These are phyloP conservation scores for Tetrapyrgos nigripes DNA, from an alignment of 1,284 basidiomycete species.

Conservation along the genomic window DNA sequence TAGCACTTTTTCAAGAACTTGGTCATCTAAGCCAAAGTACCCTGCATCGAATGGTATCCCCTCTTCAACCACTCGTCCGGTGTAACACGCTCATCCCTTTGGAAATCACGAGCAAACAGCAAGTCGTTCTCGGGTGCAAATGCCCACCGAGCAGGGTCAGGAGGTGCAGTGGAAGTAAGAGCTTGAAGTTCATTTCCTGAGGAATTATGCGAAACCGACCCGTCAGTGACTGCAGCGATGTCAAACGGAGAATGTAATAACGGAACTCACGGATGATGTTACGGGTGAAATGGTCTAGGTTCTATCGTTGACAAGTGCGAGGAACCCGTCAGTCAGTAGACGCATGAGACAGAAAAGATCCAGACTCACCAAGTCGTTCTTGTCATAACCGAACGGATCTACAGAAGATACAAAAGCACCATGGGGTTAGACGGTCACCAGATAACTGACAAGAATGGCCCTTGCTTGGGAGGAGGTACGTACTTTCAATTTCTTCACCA, in stretches of 20 bases:
- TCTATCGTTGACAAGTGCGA: conserved; percentile 36
- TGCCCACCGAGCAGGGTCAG: conserved; percentile 61
- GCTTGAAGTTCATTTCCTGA: conserved; percentile 64
- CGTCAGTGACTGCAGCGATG: background rate
- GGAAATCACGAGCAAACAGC: conserved; percentile 46
- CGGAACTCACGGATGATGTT: conserved; percentile 61
- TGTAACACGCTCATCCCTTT: conserved; percentile 44
- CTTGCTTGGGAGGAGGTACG: conserved; percentile 26
- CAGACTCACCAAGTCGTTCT: conserved; percentile 65
- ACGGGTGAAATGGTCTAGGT: conserved; percentile 70
- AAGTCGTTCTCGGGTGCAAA: conserved; percentile 66
- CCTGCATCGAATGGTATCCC: conserved; percentile 51
- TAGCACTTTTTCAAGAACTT: no score
- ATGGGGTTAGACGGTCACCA: conserved; percentile 27
- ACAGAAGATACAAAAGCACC: conserved; percentile 42
- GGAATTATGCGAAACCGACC: background rate
- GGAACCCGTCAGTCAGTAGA: conserved; percentile 7
- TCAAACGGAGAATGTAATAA: conserved; percentile 1
- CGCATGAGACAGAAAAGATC: background rate
- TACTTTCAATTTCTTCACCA: conserved; percentile 76
- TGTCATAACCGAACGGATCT: conserved; percentile 57
- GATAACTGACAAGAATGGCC: background rate
- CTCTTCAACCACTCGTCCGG: conserved; percentile 62
- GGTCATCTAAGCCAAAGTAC: conserved; percentile 22
- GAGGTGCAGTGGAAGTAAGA: conserved; percentile 60